Evolutionary conservation across 2,329 filamentous ascomycete species (phyloP), one percentile per base, ranked within the genome.

Genomic region (Colletotrichum kahawae): DNA sequence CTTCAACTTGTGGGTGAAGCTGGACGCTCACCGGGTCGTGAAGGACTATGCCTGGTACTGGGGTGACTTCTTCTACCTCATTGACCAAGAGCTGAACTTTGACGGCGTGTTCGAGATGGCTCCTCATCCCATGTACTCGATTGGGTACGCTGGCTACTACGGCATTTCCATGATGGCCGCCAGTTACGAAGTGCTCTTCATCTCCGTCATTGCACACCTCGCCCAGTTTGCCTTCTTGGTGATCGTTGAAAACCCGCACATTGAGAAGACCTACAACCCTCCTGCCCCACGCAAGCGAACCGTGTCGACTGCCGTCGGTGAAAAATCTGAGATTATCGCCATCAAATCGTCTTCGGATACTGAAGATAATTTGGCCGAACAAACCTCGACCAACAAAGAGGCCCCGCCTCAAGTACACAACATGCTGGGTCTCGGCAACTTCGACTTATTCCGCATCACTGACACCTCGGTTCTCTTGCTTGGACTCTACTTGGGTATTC

Each of bases 41-140:
- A 98, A 98, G 85, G 97, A 99, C 85, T 99, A 96, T 86, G 97
- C 97, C 33, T 99, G 97, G 97, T 99, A 98, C 86, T 99, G 97
- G 97, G 97, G 97, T 76, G 97, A 99, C 85, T 98, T 98, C 86
- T 99, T 98, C 89, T 99, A 95, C 85, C 93, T 99, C 81, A 95
- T 99, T 83, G 97, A 99, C 85, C 96, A 98, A 86, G 95, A 98
- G 82, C 89, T 99, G 83, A 98, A 96, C 65, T 99, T 99, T 84
- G 97, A 99, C 82, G 97, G 97, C 71, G 97, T 99, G 77, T 99
- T 98, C 83, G 97, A 99, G 86, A 97, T 99, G 93, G 97, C 97
- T 24, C 97, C 97, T 36, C 97, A 98, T 83, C 96, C 96, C 77
- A 98, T 98, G 96, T 98, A 98, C 86, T 98, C 96, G 70, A 96